Percentiles rank a stretch among this genome's conserved stretches.
Conservation (phyloP, 805 yeast species). For the Metschnikowia matae region DNA sequence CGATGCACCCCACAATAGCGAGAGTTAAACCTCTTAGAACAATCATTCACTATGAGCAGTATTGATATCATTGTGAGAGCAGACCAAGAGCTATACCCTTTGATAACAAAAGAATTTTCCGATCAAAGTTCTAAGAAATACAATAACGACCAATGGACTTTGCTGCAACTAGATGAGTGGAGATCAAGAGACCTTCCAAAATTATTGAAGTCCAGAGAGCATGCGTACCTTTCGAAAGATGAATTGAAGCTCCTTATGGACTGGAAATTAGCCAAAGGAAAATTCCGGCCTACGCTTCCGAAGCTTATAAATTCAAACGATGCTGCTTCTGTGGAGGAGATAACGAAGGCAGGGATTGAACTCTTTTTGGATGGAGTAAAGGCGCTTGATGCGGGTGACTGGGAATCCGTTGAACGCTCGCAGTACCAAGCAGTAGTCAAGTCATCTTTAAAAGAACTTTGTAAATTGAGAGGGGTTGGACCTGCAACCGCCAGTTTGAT, state of each 20-base stretch:
- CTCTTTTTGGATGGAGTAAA: constrained; percentile 9
- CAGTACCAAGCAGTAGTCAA: constrained; percentile 21
- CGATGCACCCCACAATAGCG: background rate
- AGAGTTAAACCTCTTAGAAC: no score
- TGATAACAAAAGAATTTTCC: constrained; percentile 26
- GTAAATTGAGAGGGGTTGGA: constrained; percentile 44
- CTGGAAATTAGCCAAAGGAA: constrained; percentile 44
- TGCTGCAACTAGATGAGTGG: constrained; percentile 40
- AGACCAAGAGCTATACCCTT: constrained; percentile 20
- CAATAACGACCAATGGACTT: constrained; percentile 22
- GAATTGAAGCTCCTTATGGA: constrained; percentile 43
- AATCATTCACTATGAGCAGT: background rate
- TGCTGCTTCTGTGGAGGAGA: constrained; percentile 22
- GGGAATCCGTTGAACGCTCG: constrained; percentile 4
- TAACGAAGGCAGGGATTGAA: constrained; percentile 27
- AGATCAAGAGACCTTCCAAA: constrained; percentile 27
- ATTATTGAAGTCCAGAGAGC: constrained; percentile 20
- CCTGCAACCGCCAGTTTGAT: constrained; percentile 49
- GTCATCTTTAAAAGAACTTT: constrained; percentile 25
- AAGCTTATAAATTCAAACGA: constrained; percentile 39
- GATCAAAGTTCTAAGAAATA: constrained; percentile 24
- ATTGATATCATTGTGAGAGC: constrained; percentile 6
- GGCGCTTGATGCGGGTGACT: constrained; percentile 3
- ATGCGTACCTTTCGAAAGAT: constrained; percentile 29
- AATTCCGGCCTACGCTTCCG: constrained; percentile 42